Conservation (phyloP, 352 stramenopile species). For the Albugo laibachii region DNA sequence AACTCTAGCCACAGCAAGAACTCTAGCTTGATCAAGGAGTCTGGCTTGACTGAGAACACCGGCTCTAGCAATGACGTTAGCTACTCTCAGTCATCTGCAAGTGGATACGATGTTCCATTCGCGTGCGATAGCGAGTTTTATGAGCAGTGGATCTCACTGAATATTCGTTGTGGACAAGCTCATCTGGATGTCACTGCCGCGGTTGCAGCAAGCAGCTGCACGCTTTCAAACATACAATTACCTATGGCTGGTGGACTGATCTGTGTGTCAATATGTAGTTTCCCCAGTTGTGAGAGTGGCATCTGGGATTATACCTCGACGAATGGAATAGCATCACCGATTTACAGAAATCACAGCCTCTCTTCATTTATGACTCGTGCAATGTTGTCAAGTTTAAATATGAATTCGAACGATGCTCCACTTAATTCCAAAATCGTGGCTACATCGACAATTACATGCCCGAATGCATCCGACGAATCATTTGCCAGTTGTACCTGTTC, state of each 20-base stretch:
- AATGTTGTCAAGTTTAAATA: constrained; percentile 6
- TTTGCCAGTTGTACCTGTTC: constrained; percentile 53
- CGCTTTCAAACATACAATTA: constrained; percentile 42
- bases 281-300: constrained; percentile 35
- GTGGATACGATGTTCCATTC: too few species aligned
- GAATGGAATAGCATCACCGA: constrained; percentile 41
- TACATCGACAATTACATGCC: constrained; percentile 24
- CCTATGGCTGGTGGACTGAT: constrained; percentile 13
- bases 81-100: too few species aligned
- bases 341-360: constrained; percentile 37
- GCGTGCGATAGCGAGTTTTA: constrained; percentile 61
- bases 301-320: constrained; percentile 33
- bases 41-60: too few species aligned
- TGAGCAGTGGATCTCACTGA: constrained; percentile 40
- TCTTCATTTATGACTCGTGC: constrained; percentile 27
- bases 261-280: constrained; percentile 63
- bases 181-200: constrained; percentile 29
- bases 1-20: too few species aligned
- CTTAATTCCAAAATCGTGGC: not conserved
- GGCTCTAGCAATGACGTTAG: too few species aligned
- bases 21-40: too few species aligned
- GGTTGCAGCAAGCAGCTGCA: constrained; percentile 28
- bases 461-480: constrained; percentile 7
- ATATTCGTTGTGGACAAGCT: constrained; percentile 28
- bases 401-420: not conserved